phyloP scores from a whole-genome alignment of 768 basidiomycete genomes.

The Leccinum ochraceum region DNA sequence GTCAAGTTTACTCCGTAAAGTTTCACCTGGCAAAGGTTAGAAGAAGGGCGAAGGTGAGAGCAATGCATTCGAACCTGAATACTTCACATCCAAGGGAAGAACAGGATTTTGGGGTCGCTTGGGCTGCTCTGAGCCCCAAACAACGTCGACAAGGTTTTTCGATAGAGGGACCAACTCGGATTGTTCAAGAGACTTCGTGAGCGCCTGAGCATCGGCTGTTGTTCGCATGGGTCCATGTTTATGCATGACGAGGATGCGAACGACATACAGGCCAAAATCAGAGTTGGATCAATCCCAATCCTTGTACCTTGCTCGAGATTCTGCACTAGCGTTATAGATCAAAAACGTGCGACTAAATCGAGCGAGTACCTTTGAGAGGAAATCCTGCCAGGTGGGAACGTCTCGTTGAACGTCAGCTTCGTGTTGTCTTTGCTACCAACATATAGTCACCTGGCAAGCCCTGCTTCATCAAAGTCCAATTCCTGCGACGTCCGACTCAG shows the following conservation, averaged over 20 bases:
- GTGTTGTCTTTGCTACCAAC: constrained; percentile 7
- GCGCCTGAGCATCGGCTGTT: constrained; percentile 63
- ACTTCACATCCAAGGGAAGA: constrained; percentile 71
- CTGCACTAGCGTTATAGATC: constrained; percentile 34
- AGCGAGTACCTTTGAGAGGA: constrained; percentile 61
- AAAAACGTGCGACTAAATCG: neutral
- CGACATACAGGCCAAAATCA: constrained; percentile 64
- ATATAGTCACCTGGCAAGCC: constrained; percentile 67
- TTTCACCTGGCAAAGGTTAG: constrained; percentile 46
- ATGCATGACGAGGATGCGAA: constrained; percentile 16
- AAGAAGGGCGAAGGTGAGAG: neutral
- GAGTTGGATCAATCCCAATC: constrained; percentile 81
- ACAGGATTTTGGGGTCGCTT: constrained; percentile 64
- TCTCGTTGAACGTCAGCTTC: constrained; percentile 44
- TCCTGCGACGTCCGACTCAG: constrained; percentile 42
- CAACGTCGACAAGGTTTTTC: constrained; percentile 74
- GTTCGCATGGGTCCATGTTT: neutral
- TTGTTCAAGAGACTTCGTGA: constrained; percentile 58
- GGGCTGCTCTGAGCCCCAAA: constrained; percentile 74
- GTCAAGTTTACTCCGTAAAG: constrained; percentile 64
- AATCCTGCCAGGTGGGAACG: constrained; percentile 90
- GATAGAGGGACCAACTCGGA: constrained; percentile 67
- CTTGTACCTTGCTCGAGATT: constrained; percentile 59
- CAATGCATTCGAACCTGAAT: constrained; percentile 51
- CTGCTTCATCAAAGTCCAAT: constrained; percentile 94